Evolutionary conservation across 805 yeast genomes (phyloP).

Genomic region (Suhomyces canberraensis): DNA sequence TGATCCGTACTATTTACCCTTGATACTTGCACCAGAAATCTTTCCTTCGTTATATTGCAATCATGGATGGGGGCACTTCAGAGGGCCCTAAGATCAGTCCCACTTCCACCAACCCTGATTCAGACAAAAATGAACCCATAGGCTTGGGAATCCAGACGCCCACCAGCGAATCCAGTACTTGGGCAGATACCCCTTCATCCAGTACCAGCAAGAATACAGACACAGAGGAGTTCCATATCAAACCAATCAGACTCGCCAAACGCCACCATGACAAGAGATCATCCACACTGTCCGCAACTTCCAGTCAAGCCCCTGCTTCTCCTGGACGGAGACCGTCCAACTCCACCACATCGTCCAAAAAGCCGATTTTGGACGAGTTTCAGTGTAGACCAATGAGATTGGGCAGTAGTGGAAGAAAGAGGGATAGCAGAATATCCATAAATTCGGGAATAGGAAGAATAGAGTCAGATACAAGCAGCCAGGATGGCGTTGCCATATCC

Average conservation of each 20-base stretch:
- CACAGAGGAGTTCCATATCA: constrained; percentile 12
- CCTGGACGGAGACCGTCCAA: constrained; percentile 5
- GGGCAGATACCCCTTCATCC: constrained; percentile 3
- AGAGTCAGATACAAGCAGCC: constrained; percentile 5
- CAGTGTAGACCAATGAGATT: constrained; percentile 38
- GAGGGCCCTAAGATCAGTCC: not conserved
- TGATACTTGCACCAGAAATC: too few relatives aligned
- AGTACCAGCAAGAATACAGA: not conserved
- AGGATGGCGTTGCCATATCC: not conserved
- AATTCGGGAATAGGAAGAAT: constrained; percentile 1
- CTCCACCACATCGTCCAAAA: constrained; percentile 1
- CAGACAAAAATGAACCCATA: not conserved
- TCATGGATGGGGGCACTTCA: not conserved
- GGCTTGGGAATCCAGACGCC: constrained; percentile 8
- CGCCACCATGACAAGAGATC: constrained; percentile 16
- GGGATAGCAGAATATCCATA: constrained; percentile 6
- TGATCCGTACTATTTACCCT: too few relatives aligned
- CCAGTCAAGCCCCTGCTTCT: constrained; percentile 5
- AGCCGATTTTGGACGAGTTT: constrained; percentile 24
- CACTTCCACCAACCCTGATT: not conserved
- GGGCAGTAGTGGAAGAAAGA: constrained; percentile 12
- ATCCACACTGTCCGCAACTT: constrained; percentile 6
- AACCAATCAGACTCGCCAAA: constrained; percentile 29
- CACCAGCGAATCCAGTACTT: constrained; percentile 4
- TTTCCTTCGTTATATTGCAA: too few relatives aligned